These are phyloP conservation scores for Ilex asprella DNA, from an alignment of 257 asterid species.

Conservation along the genomic window DNA sequence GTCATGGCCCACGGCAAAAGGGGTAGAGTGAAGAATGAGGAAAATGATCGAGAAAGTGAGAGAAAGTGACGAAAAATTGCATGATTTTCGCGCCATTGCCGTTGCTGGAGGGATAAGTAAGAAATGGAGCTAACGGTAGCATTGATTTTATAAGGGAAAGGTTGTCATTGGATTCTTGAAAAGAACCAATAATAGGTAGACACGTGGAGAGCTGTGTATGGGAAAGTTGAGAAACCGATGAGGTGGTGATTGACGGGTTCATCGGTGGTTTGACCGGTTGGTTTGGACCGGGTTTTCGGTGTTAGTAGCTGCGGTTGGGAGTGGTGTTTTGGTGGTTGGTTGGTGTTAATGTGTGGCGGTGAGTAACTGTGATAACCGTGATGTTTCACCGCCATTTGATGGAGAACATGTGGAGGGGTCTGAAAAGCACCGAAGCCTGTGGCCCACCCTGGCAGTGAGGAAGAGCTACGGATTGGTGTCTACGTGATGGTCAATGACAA, in stretches of 20 bases:
- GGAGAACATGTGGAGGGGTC: conserved; percentile 41
- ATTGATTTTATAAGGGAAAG: conserved; percentile 10
- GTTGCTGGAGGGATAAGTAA: conserved; percentile 31
- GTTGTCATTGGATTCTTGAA: conserved; percentile 56
- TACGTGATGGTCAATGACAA: no score
- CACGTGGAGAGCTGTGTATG: conserved; percentile 30
- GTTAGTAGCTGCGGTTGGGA: not conserved
- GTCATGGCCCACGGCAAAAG: conserved; percentile 32
- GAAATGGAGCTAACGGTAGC: not conserved
- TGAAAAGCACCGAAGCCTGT: conserved; percentile 14
- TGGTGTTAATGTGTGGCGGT: not conserved
- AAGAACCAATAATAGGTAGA: conserved; percentile 1
- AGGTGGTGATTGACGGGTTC: conserved; percentile 28
- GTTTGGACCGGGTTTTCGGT: not conserved
- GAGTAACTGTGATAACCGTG: not conserved
- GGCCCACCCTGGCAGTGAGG: no score
- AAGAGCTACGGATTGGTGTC: no score
- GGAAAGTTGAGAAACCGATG: conserved; percentile 31
- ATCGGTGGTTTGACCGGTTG: conserved; percentile 30
- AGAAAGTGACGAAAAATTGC: conserved; percentile 18
- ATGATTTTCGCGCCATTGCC: conserved; percentile 54
- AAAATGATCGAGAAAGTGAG: conserved; percentile 12
- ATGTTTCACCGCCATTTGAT: conserved; percentile 27
- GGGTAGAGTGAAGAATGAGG: conserved; percentile 14
- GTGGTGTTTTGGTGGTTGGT: not conserved